These are phyloP conservation scores for Salvia hispanica DNA, from an alignment of 257 asterid genomes.

Conservation along the genomic window DNA sequence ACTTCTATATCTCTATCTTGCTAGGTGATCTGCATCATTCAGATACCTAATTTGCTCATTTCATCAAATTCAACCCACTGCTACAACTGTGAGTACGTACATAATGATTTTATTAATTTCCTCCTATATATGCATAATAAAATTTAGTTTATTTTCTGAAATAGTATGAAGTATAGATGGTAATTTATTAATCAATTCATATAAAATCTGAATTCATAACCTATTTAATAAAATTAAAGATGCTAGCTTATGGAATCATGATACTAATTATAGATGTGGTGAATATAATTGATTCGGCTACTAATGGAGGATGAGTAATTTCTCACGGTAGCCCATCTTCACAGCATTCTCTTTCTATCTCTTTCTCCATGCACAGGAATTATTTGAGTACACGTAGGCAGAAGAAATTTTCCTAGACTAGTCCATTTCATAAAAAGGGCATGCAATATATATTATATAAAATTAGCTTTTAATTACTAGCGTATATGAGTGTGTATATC, in stretches of 20 bases:
- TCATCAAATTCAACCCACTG: background rate
- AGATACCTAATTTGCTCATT: background rate
- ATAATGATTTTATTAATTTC: background rate
- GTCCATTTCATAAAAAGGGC: no score
- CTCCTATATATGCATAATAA: background rate
- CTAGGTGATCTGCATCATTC: conserved; percentile 9
- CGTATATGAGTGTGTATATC: no score
- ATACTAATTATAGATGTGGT: background rate
- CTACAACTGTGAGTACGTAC: conserved; percentile 13
- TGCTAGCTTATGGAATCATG: background rate
- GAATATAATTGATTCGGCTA: background rate
- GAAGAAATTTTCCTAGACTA: no score
- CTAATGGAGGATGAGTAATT: conserved; percentile 4
- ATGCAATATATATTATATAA: no score
- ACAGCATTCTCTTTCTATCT: background rate
- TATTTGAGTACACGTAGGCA: no score
- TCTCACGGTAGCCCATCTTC: background rate
- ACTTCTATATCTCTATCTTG: background rate
- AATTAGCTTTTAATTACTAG: no score
- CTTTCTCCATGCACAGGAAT: no score
- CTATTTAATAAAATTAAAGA: no score
- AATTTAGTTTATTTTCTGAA: background rate
- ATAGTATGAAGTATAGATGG: no score
- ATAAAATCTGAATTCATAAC: no score
- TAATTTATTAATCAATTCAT: no score